These are phyloP conservation scores for thale cress (Arabidopsis thaliana) DNA, from an alignment of 345 rosid species.

Conservation along the genomic window DNA sequence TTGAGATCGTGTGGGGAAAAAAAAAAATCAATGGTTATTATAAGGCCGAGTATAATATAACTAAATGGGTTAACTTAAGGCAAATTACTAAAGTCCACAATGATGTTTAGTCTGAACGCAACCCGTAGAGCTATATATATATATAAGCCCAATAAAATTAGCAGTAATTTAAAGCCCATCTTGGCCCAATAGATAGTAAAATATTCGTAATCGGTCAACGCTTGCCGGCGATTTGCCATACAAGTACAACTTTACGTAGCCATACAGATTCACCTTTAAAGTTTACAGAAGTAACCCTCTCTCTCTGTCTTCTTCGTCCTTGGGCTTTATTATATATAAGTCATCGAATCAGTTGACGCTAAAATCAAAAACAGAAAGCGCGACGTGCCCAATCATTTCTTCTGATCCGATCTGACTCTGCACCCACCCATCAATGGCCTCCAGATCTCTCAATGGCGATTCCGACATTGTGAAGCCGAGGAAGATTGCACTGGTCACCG, in stretches of 20 bases:
- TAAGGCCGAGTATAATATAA: too few species aligned
- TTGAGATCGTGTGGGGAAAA: not conserved
- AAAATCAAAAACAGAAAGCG: slow-evolving; percentile 9
- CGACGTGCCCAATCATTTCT: slow-evolving; percentile 26
- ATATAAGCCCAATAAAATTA: not conserved
- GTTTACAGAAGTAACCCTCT: slow-evolving; percentile 8
- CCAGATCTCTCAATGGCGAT: slow-evolving; percentile 51
- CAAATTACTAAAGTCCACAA: too few species aligned
- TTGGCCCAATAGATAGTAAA: not conserved
- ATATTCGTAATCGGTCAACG: slow-evolving; percentile 17
- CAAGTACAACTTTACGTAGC: slow-evolving; percentile 38
- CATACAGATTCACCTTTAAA: not conserved
- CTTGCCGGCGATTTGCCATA: slow-evolving; percentile 27
- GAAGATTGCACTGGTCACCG: slow-evolving; percentile 81
- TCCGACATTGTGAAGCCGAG: slow-evolving; percentile 12
- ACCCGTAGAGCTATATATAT: not conserved
- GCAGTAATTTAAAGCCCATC: not conserved
- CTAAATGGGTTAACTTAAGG: too few species aligned
- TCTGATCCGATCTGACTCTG: slow-evolving; percentile 11
- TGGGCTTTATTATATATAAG: slow-evolving; percentile 7
- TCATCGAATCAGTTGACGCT: slow-evolving; percentile 8
- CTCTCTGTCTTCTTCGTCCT: not conserved
- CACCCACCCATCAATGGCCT: slow-evolving; percentile 44
- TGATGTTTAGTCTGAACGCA: not conserved
- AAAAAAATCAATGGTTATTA: not conserved